Evolutionary conservation across 2,329 filamentous ascomycete species (phyloP), one percentile per base, ranked within the genome.

Genomic region (Ciborinia camelliae): DNA sequence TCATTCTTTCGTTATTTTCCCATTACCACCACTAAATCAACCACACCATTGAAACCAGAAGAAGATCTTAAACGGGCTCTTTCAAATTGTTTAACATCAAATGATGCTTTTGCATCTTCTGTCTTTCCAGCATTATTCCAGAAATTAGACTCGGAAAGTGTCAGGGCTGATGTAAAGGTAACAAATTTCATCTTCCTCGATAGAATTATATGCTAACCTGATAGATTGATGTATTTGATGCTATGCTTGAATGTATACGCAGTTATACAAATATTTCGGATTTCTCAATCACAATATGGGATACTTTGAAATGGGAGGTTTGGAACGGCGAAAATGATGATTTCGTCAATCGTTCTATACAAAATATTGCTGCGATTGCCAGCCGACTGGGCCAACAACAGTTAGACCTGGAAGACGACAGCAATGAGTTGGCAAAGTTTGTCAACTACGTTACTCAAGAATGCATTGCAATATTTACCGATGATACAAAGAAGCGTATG

Each of bases 231-330:
- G 66, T 73, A 14, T 67, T 74, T 14, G 37, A 63, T 15, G 69
- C 71, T n/a, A 66, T 71, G 32, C 59, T 65, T 35, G 52, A 61
- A 28, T 71, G 71, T 58, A 63, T 71, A 14, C 45, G 43, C 10
- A 59, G 48, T 23, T 75, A 73, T 52, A 66, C 68, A n/a, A 45
- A 54, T 23, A 41, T 70, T 12, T 54, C 51, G 6, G 62, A 54
- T 6, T 75, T 73, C 54, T 68, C 69, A 20, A 32, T 55, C 5
- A 72, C 72, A 53, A 65, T 76, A 26, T 76, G 74, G 74, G 70
- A 74, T 61, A 64, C 68, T 2, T 48, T 76, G 20, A 76, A 76
- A 62, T 75, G 72, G 57, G 74, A 76, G 52, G 65, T 76, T 9
- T 72, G 72, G 69, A 75, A 75, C 51, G 71, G 73, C 6, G 69